Base-by-base conservation (phyloP, 495 filamentous ascomycete species). In the Tirmania nivea region DNA sequence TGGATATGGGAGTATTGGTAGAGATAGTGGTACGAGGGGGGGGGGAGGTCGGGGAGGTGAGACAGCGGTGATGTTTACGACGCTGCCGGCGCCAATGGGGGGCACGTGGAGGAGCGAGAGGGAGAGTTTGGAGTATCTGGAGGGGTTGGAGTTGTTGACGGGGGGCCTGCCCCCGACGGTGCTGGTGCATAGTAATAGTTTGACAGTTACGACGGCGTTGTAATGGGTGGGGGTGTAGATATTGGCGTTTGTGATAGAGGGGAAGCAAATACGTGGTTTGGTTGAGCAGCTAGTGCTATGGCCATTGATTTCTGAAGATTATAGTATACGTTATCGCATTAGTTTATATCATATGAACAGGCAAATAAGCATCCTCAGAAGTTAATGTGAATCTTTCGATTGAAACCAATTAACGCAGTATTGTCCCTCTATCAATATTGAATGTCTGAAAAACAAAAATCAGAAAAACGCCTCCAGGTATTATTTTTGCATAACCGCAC, bases 131-230 rank as follows among this genome's bases (percentile, higher is more conserved):
- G 73, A 73, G 35, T 93, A 87, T 66, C 65, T 93, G 37, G 76
- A 71, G 54, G 83, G 88, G 63, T 69, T 92, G 52, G 83, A 88
- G 61, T 77, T 88, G 39, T 63, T 92, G 35, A 60, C 62, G 12
- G 60, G 52, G 6, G 55, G 48, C n/a, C 54, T 65, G 2, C 59
- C 59, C n/a, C 62, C 63, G 25, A 58, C 54, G 10, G 45, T 65
- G 54, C 58, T 90, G 57, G 81, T 92, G n/a, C 75, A 90, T 68
- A 86, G 81, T 62, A 92, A 90, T 68, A 86, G 81, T 57, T 84
- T 92, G 81, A 89, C 83, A 12, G 85, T 90, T 51, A 90, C 86
- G 16, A 87, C 86, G 68, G 84, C 82, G 63, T 67, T 88, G 52
- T 88, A 59, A 34, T 2, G 48, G 5, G 25, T 45, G 20, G n/a